These are phyloP conservation scores for Cryphonectria naterciae DNA, from an alignment of 2,329 filamentous ascomycete genomes.

Conservation along the genomic window DNA sequence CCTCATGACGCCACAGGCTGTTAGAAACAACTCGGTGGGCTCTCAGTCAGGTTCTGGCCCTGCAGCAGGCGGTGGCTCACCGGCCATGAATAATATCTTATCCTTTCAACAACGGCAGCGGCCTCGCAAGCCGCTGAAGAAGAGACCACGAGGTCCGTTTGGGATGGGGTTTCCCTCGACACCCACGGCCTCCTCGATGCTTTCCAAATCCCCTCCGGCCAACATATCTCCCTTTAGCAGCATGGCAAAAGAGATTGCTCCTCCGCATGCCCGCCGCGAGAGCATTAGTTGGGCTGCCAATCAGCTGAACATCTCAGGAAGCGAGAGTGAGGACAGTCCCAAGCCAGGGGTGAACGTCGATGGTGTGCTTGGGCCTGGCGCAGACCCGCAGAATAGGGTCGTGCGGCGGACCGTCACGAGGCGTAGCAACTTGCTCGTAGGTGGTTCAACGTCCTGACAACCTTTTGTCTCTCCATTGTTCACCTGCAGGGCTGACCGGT, in stretches of 20 bases:
- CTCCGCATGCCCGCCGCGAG: conserved; percentile 69
- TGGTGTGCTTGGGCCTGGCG: conserved; percentile 45
- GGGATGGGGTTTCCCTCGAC: conserved; percentile 55
- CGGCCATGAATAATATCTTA: conserved; percentile 75
- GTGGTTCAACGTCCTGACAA: conserved; percentile 36
- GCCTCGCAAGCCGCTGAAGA: conserved; percentile 68
- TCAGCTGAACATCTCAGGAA: conserved; percentile 80
- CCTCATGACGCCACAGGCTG: conserved; percentile 79
- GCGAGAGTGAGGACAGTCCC: conserved; percentile 75
- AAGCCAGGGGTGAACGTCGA: conserved; percentile 52
- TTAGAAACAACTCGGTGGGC: conserved; percentile 52
- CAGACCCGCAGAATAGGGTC: conserved; percentile 71
- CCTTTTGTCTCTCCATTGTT: conserved; percentile 2
- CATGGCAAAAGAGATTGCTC: conserved; percentile 44
- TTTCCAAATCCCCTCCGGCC: conserved; percentile 76
- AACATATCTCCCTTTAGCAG: conserved; percentile 34
- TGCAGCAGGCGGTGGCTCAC: conserved; percentile 64
- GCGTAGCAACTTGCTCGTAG: conserved; percentile 83
- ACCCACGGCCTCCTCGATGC: conserved; percentile 38
- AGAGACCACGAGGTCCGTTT: conserved; percentile 50
- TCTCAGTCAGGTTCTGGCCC: conserved; percentile 22
- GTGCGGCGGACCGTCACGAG: conserved; percentile 83
- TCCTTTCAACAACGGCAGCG: conserved; percentile 82
- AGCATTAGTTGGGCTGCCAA: conserved; percentile 91
- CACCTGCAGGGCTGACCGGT: background rate